Conservation (phyloP, 805 yeast genomes). For the Suhomyces canberraensis region DNA sequence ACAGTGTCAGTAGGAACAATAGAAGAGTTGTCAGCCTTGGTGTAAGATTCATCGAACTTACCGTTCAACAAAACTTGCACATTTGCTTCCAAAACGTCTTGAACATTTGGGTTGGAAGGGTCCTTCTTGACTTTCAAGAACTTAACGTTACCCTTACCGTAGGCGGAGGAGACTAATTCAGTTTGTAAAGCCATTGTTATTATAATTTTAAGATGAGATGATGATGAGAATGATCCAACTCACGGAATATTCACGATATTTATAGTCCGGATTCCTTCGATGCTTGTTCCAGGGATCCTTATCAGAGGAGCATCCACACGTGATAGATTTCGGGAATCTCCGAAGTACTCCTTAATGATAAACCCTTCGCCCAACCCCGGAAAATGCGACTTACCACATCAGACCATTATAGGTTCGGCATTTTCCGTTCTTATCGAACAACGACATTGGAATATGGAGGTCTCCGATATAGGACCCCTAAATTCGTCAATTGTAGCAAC, state of each 20-base stretch:
- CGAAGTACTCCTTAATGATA: not conserved
- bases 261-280: not conserved
- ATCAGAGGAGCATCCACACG: not conserved
- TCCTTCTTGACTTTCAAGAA: slow-evolving; percentile 85
- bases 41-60: slow-evolving; percentile 74
- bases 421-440: too few relatives aligned
- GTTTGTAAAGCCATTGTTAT: slow-evolving; percentile 2
- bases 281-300: not conserved
- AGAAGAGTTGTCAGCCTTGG: slow-evolving; percentile 82
- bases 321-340: not conserved
- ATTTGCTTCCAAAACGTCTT: slow-evolving; percentile 83
- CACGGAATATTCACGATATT: slow-evolving; percentile 1
- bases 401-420: too few relatives aligned
- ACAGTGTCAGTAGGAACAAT: slow-evolving; percentile 94
- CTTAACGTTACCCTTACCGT: slow-evolving; percentile 93
- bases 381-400: too few relatives aligned
- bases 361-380: not conserved
- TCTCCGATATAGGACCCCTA: too few relatives aligned
- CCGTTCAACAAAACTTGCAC: slow-evolving; percentile 76
- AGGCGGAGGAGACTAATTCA: slow-evolving; percentile 45
- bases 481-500: too few relatives aligned
- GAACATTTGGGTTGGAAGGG: slow-evolving; percentile 65
- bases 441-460: too few relatives aligned
- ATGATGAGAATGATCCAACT: slow-evolving; percentile 1
- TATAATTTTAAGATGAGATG: not conserved